Base-by-base conservation (phyloP, 768 basidiomycete genomes). In the Termitomyces sp. region DNA sequence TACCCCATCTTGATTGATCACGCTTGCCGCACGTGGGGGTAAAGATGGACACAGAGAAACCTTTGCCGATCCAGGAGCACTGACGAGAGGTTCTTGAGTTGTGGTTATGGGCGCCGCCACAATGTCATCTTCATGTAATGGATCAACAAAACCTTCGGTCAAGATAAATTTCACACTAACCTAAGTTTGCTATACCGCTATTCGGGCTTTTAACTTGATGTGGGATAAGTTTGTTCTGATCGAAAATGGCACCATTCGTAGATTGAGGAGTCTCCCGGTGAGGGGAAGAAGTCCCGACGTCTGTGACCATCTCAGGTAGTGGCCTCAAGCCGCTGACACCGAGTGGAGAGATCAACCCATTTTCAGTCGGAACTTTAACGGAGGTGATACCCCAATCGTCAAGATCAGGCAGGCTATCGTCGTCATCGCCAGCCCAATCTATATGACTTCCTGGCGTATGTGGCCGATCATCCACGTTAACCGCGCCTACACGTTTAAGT, bases 381-480 rank as follows among this genome's bases (percentile, higher is more conserved):
- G 83, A 74, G 19, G 76, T 76, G 44, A 90, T 80, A 19, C 85
- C 89, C 91, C 91, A 93, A 65, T 93, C 91, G 65, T 93, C 82
- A 26, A 93, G 75, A 68, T 90, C 88, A 5, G 91, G 90, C 2
- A 93, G 73, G 58, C 80, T 84, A 63, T 87, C 86, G 59, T 93
- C 90, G 54, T 93, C 90, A 60, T 92, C 89, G 35, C 86, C 87
- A 41, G 91, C 91, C 91, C 91, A 93, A 68, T 93, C 90, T 55
- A 92, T 87, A 60, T 92, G 89, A 55, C 83, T 88, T 34, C 84
- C 86, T 14, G 87, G 87, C 1, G 87, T 87, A 15, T 79, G 71
- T 12, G 88, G 84, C 43, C 87, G 73, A 62, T 82, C 75, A 51
- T 81, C 75, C 82, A 90, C 88, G 9, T 87, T 87, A 7, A 83